Evolutionary conservation across 2,329 filamentous ascomycete genomes (phyloP), one percentile per base, ranked within the genome.

Genomic region (Sarocladium oryzae): DNA sequence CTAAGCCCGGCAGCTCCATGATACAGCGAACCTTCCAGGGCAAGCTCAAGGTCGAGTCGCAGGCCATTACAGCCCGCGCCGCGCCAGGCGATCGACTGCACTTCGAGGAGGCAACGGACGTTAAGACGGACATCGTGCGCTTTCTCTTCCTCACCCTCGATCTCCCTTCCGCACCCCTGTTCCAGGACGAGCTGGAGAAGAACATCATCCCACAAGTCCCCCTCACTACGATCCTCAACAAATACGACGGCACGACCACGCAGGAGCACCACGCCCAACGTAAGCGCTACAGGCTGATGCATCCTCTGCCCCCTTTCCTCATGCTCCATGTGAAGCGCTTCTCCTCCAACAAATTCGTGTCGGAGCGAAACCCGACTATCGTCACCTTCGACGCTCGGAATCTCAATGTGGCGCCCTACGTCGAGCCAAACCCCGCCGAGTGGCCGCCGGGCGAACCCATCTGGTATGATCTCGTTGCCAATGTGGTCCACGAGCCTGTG

Each of bases 251-350:
- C 57, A 71, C 88, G 38, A 84, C 81, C 35, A 84, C 89, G 0
- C 92, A 96, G 64, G 93, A 99, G 63, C 89, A 92, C 63, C 81
- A 92, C 59, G 86, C 90, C 50, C 88, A 92, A 60, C 84, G 93
- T 56, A 87, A 92, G 61, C 85, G 93, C 30, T 96, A 96, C 70
- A 84, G 92, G 15, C 77, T 99, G 4, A 73, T 95, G 45, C 91
- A 96, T 62, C 93, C 93, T 0, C 77, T 99, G 0, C 93, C 93
- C 1, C 92, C 91, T 0, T 97, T 86, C 64, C 81, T 99, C 16
- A 75, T 93, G 50, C 89, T 99, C 72, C 92, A 99, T 72, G 85
- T 97, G 73, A 97, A 97, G 73, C 89, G 93, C 59, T 99, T 99
- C 77, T 89, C 85, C 58, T 85, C 87, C 58, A 99, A 99, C 75